Evolutionary conservation across 805 yeast species (phyloP).

Genomic region (Tetrapisispora taiwanensis): DNA sequence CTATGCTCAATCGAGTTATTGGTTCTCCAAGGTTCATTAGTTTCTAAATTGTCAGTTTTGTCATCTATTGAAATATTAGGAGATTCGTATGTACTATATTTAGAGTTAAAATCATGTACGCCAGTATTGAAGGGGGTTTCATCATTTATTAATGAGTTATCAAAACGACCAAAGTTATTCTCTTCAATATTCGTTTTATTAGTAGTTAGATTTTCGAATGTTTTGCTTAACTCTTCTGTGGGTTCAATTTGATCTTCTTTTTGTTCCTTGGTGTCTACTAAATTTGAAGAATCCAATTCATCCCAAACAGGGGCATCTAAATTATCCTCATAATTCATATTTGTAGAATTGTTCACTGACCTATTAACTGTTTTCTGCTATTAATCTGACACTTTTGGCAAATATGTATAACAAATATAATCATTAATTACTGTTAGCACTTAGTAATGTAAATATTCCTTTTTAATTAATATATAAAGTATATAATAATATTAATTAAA

Average conservation of each 20-base stretch:
- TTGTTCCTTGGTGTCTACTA: neutral
- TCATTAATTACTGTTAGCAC: no score
- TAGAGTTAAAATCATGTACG: neutral
- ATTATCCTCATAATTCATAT: slow-evolving; percentile 11
- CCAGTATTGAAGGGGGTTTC: neutral
- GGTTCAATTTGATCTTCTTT: no score
- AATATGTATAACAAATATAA: no score
- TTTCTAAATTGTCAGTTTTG: neutral
- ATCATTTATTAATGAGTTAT: neutral
- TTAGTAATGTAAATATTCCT: no score
- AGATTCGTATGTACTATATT: no score
- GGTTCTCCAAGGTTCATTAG: neutral
- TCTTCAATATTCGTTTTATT: neutral
- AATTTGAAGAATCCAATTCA: slow-evolving; percentile 11
- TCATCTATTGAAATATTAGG: neutral
- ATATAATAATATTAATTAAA: no score
- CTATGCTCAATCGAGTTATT: neutral
- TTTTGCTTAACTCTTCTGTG: slow-evolving; percentile 5
- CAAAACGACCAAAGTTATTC: slow-evolving; percentile 2
- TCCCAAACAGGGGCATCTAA: slow-evolving; percentile 30
- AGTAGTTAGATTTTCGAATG: slow-evolving; percentile 4
- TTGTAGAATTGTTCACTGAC: neutral
- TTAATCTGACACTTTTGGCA: no score
- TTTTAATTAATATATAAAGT: no score
- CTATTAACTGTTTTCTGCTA: no score